Percentiles rank a stretch among this genome's conserved stretches.
Evolutionary conservation across 495 filamentous ascomycete genomes (phyloP).

Genomic region (Aspergillus nanangensis): DNA sequence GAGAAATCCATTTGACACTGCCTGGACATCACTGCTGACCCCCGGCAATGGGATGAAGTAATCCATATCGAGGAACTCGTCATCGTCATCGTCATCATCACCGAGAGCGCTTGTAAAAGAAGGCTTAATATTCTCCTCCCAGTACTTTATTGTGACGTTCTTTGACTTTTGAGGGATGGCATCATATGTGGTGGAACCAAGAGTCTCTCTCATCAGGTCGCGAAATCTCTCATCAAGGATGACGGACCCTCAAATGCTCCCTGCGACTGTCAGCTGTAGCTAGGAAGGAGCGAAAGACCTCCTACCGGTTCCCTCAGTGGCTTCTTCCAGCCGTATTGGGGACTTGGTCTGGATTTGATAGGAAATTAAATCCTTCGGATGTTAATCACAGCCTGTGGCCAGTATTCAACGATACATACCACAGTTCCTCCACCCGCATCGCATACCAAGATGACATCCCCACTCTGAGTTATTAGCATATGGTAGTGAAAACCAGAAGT

Average conservation of each 20-base stretch:
- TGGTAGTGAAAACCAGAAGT: neutral
- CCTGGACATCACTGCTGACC: neutral
- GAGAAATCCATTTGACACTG: too few species aligned
- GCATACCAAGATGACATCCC: conserved; percentile 48
- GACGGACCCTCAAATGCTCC: conserved; percentile 52
- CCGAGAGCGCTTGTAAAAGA: conserved; percentile 1
- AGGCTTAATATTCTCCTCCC: conserved; percentile 25
- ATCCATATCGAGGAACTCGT: conserved; percentile 10
- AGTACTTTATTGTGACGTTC: conserved; percentile 10
- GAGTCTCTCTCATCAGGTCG: conserved; percentile 31
- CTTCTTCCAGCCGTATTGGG: conserved; percentile 14
- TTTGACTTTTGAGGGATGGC: conserved; percentile 6
- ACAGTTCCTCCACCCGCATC: conserved; percentile 60
- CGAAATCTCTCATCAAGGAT: conserved; percentile 49
- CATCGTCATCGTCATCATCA: neutral
- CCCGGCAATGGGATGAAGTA: conserved; percentile 14
- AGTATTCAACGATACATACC: conserved; percentile 33
- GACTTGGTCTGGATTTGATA: conserved; percentile 13
- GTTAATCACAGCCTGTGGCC: neutral
- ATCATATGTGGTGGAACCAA: conserved; percentile 14
- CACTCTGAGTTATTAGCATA: conserved; percentile 18
- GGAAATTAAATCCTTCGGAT: conserved; percentile 43
- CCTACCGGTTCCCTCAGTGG: conserved; percentile 24
- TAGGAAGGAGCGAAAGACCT: too few species aligned
- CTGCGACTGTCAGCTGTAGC: too few species aligned